These are phyloP conservation scores for Basidiobolus meristosporus DNA, from an alignment of 371 early-diverging fungal species.

Conservation along the genomic window DNA sequence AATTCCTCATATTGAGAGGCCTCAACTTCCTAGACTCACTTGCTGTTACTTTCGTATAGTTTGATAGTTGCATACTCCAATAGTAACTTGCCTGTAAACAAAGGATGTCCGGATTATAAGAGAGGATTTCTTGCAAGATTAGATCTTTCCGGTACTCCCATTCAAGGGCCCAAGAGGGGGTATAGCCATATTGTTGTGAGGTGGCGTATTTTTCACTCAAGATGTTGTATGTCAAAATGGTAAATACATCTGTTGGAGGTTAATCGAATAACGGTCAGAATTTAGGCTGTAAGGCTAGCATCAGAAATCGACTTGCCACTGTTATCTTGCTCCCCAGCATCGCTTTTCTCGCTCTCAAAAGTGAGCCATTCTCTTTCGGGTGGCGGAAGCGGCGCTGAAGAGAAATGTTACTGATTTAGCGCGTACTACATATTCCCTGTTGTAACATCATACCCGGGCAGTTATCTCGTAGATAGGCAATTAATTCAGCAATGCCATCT, in stretches of 20 bases:
- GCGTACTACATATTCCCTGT: neutral
- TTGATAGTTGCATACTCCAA: no score
- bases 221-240: conserved; percentile 90
- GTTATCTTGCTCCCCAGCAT: no score
- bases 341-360: conserved; percentile 17
- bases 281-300: no score
- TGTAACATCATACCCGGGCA: conserved; percentile 37
- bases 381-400: conserved; percentile 57
- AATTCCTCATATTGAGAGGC: conserved; percentile 66
- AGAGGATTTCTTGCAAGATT: conserved; percentile 73
- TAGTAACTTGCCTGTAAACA: conserved; percentile 52
- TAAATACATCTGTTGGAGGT: conserved; percentile 54
- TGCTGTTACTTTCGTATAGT: no score
- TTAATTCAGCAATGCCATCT: conserved; percentile 72
- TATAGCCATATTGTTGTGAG: conserved; percentile 76
- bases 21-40: conserved; percentile 45
- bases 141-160: conserved; percentile 91
- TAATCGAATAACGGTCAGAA: no score
- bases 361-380: conserved; percentile 84
- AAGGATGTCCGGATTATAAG: conserved; percentile 85
- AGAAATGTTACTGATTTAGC: no score
- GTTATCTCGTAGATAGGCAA: conserved; percentile 83
- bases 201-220: conserved; percentile 86
- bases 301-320: no score
- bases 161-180: conserved; percentile 90